These are phyloP conservation scores for Barnettozyma botsteinii DNA, from an alignment of 805 yeast genomes.

Conservation along the genomic window DNA sequence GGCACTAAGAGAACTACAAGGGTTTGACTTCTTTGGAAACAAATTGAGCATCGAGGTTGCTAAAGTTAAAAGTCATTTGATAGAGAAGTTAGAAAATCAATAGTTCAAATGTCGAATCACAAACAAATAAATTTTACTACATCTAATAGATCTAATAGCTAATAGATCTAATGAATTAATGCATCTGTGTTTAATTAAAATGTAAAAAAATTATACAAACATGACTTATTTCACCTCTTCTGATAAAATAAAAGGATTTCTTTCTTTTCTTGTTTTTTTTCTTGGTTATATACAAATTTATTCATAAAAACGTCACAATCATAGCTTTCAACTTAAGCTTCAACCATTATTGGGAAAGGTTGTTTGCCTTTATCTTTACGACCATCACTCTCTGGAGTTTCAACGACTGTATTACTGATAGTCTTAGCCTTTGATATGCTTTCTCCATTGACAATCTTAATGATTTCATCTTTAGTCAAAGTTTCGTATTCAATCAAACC, in stretches of 20 bases:
- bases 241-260: not conserved
- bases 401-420: constrained; percentile 70
- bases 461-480: constrained; percentile 84
- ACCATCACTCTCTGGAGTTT: constrained; percentile 43
- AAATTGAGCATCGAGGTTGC: constrained; percentile 41
- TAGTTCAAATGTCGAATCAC: no score
- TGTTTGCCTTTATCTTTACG: constrained; percentile 33
- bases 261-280: not conserved
- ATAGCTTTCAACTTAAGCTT: constrained; percentile 13
- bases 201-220: not conserved
- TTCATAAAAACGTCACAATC: constrained; percentile 3
- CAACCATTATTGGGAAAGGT: constrained; percentile 26
- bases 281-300: not conserved
- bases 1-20: constrained; percentile 45
- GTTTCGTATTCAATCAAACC: constrained; percentile 96
- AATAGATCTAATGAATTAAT: not conserved
- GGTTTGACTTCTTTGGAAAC: constrained; percentile 48
- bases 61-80: constrained; percentile 26
- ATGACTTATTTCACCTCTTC: not conserved
- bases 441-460: constrained; percentile 77
- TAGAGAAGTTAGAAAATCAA: constrained; percentile 3
- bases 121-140: no score
- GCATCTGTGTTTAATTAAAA: constrained; percentile 1
- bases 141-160: not conserved
- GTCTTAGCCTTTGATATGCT: constrained; percentile 60